Evolutionary conservation across 2,329 filamentous ascomycete genomes (phyloP).

Genomic region (Rhytidhysteron rufulum): DNA sequence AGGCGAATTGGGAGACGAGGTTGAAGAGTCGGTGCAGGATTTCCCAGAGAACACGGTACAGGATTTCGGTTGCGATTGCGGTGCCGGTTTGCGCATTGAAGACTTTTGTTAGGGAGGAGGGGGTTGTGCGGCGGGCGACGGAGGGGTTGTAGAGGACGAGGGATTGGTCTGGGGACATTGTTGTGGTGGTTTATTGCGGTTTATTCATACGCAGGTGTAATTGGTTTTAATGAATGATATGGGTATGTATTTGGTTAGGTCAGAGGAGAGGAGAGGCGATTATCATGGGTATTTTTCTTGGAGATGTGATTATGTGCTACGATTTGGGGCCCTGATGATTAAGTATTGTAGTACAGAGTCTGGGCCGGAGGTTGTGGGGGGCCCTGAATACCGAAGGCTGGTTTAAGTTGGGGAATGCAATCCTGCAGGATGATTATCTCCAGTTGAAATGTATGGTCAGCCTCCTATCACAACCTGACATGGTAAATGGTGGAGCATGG

Average conservation of each 20-base stretch:
- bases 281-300: too few relatives aligned
- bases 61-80: slow-evolving; percentile 24
- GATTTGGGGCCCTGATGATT: too few relatives aligned
- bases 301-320: too few relatives aligned
- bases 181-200: neutral
- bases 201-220: too few relatives aligned
- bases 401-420: too few relatives aligned
- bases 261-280: neutral
- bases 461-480: too few relatives aligned
- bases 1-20: slow-evolving; percentile 20
- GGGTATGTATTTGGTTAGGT: neutral
- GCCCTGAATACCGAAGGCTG: too few relatives aligned
- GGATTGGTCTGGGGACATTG: slow-evolving; percentile 1
- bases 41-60: slow-evolving; percentile 27
- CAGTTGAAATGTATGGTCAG: too few relatives aligned
- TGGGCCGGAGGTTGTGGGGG: too few relatives aligned
- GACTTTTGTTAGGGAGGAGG: slow-evolving; percentile 8
- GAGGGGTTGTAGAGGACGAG: slow-evolving; percentile 13
- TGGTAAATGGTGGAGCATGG: too few relatives aligned
- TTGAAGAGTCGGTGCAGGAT: slow-evolving; percentile 16
- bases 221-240: neutral
- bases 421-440: too few relatives aligned
- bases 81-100: slow-evolving; percentile 19
- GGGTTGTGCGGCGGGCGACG: slow-evolving; percentile 1
- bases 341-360: too few relatives aligned